Evolutionary conservation across 2,329 filamentous ascomycete genomes (phyloP).

Genomic region (Colletotrichum ledebouriae): DNA sequence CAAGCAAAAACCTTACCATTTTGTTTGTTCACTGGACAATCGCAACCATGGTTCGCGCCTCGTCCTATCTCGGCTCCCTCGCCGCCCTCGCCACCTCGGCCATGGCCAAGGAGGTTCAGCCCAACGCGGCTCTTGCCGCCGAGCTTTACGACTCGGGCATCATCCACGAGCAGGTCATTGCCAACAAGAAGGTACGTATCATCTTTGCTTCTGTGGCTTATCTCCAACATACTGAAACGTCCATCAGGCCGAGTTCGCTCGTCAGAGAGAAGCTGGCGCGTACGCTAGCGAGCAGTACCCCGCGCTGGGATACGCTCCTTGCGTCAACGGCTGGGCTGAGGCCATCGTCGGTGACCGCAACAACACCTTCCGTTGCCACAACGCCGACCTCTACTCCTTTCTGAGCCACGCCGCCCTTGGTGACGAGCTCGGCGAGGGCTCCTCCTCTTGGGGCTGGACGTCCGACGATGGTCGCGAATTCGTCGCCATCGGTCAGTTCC

Average conservation of each 20-base stretch:
- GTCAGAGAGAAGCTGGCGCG: conserved; percentile 40
- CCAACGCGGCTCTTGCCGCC: conserved; percentile 38
- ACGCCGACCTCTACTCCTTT: conserved; percentile 68
- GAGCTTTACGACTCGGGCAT: conserved; percentile 42
- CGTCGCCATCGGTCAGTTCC: conserved; percentile 57
- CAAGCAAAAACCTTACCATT: neutral
- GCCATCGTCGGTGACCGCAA: conserved; percentile 60
- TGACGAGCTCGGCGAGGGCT: conserved; percentile 53
- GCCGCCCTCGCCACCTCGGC: conserved; percentile 43
- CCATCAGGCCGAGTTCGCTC: conserved; percentile 31
- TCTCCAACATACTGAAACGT: neutral
- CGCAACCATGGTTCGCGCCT: conserved; percentile 40
- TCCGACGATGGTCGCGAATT: conserved; percentile 61
- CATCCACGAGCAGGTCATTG: conserved; percentile 42
- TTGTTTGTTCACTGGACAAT: conserved; percentile 28
- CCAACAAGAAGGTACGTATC: conserved; percentile 38
- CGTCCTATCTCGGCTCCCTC: conserved; percentile 39
- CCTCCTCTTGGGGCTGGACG: conserved; percentile 63
- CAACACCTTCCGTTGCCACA: conserved; percentile 63
- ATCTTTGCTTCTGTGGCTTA: neutral
- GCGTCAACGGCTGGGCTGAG: conserved; percentile 58
- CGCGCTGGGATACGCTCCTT: conserved; percentile 55
- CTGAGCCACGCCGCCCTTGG: conserved; percentile 66
- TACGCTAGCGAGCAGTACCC: conserved; percentile 53
- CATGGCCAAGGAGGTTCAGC: conserved; percentile 42